These are phyloP conservation scores for Amanita pseudoporphyria DNA, from an alignment of 768 basidiomycete species.

Conservation along the genomic window DNA sequence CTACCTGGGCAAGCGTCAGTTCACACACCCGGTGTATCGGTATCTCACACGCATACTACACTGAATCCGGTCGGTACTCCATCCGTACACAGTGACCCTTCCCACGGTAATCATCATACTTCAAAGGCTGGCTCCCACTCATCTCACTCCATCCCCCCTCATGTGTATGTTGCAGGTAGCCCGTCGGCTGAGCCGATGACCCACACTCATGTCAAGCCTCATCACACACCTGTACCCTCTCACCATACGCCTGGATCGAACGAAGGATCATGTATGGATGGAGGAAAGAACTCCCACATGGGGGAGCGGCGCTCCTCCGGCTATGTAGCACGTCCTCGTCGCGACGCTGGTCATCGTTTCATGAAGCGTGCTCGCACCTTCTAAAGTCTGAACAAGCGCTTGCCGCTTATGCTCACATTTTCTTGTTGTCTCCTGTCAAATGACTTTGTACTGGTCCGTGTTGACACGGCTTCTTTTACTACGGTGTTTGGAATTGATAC, in stretches of 20 bases:
- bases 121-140: neutral
- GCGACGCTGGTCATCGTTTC: constrained; percentile 1
- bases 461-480: neutral
- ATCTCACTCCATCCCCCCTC: neutral
- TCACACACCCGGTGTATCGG: neutral
- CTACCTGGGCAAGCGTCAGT: neutral
- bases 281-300: neutral
- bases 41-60: neutral
- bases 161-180: neutral
- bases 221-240: neutral
- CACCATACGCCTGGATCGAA: neutral
- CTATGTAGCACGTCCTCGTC: neutral
- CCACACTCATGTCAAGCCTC: neutral
- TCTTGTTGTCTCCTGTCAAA: neutral
- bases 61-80: neutral
- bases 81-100: neutral
- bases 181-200: neutral
- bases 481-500: neutral
- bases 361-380: constrained; percentile 1
- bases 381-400: neutral
- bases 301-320: neutral
- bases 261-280: neutral
- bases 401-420: neutral
- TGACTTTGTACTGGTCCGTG: neutral
- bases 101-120: neutral